phyloP scores from a whole-genome alignment of 805 yeast species.

The Ogataea methylovora region DNA sequence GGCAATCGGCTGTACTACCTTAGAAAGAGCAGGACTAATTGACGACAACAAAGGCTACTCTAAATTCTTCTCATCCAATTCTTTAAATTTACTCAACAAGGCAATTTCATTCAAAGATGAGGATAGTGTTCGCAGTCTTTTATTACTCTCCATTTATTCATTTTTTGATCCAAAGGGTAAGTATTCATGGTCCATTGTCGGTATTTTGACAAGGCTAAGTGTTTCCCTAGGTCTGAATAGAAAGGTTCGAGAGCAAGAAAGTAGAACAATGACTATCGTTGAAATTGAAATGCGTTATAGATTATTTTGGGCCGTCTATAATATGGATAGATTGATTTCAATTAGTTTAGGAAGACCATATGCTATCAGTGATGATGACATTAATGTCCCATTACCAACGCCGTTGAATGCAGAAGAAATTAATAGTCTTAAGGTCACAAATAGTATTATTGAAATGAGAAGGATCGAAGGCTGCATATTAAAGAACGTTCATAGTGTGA shows the following conservation, averaged over 20 bases:
- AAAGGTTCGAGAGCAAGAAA: slow-evolving; percentile 20
- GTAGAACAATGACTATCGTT: slow-evolving; percentile 20
- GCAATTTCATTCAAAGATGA: slow-evolving; percentile 32
- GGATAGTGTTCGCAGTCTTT: slow-evolving; percentile 29
- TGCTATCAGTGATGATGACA: slow-evolving; percentile 19
- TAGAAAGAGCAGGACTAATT: slow-evolving; percentile 32
- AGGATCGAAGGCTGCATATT: slow-evolving; percentile 40
- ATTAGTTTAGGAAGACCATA: slow-evolving; percentile 20
- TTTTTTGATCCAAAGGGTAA: slow-evolving; percentile 43
- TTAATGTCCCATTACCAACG: slow-evolving; percentile 21
- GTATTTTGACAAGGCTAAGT: slow-evolving; percentile 36
- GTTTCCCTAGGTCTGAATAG: slow-evolving; percentile 41
- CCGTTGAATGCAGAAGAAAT: slow-evolving; percentile 32
- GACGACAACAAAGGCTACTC: slow-evolving; percentile 29
- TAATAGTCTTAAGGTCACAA: slow-evolving; percentile 31
- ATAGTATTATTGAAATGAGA: slow-evolving; percentile 35
- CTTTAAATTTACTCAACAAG: slow-evolving; percentile 30
- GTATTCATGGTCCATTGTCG: slow-evolving; percentile 46
- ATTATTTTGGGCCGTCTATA: slow-evolving; percentile 22
- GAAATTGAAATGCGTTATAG: slow-evolving; percentile 38
- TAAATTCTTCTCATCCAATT: slow-evolving; percentile 32
- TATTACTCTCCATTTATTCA: slow-evolving; percentile 41
- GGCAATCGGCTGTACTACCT: slow-evolving; percentile 45
- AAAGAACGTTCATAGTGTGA: slow-evolving; percentile 37
- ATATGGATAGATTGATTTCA: slow-evolving; percentile 21